Evolutionary conservation across 2,329 filamentous ascomycete genomes (phyloP), one percentile per base, ranked within the genome.

Genomic region (Seiridium cupressi): DNA sequence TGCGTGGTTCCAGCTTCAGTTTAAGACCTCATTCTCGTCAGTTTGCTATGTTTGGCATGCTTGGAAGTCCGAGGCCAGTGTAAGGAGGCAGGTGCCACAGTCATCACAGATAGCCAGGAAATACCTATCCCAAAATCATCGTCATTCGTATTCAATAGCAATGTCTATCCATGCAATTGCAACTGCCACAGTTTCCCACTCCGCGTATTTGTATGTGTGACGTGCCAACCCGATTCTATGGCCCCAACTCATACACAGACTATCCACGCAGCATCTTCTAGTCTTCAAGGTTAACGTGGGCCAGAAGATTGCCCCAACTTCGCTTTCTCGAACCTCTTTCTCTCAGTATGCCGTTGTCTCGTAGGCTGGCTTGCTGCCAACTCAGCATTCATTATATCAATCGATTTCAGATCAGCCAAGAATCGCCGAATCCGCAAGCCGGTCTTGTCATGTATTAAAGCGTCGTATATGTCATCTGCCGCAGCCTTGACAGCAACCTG

Each of bases 401-500:
- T 77, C 1, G 75, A 76, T 65, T 77, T 81, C 44, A 87, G 66
- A 64, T 85, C 83, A 3, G 81, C 82, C 13, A 87, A 68, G 62
- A 87, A 84, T 5, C 78, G 78, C 40, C 84, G 77, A 51, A 86
- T 77, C 11, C 81, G 74, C 32, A 84, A 66, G 0, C 84, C 84
- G 0, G 82, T 85, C 62, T 78, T 77, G 31, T 79, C 72, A 35
- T 77, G 73, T 58, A 87, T 80, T 68, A 80, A 80, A 0, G 76
- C 76, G 66, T 87, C 83, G 2, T 85, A 77, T 42, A 78, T 72
- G 59, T 83, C 78, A 59, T 86, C 80, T 55, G 83, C 84, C 4
- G 84, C 84, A 9, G 84, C 84, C 4, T 80, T 81, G 36, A 82
- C 78, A 4, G 83, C 83, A 44, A 86, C 78, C 61, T 82, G 81